Conservation (phyloP, 2,329 filamentous ascomycete species). For the Drechslerella coelobrocha region DNA sequence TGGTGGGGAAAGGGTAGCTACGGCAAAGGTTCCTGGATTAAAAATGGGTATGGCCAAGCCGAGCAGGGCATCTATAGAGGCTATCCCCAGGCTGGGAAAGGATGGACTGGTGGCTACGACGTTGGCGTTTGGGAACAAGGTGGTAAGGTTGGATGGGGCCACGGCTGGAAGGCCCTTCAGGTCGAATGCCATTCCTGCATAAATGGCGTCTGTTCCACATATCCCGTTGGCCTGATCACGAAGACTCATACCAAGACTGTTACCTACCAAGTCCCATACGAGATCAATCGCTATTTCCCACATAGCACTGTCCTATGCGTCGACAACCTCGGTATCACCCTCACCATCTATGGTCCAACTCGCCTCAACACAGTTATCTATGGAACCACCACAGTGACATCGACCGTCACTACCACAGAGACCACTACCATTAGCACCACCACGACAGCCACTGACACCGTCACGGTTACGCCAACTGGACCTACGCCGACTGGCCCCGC, state of each 20-base stretch:
- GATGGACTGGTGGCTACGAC: conserved; percentile 19
- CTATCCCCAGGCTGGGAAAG: neutral
- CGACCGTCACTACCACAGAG: conserved; percentile 22
- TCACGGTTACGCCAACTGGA: conserved; percentile 7
- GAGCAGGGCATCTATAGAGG: too few relatives aligned
- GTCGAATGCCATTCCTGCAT: conserved; percentile 44
- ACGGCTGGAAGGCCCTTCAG: conserved; percentile 32
- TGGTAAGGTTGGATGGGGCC: conserved; percentile 32
- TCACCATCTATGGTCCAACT: conserved; percentile 27
- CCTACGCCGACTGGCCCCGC: neutral
- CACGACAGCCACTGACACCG: conserved; percentile 1
- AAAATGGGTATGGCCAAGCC: too few relatives aligned
- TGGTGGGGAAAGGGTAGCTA: conserved; percentile 19
- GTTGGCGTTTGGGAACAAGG: conserved; percentile 14
- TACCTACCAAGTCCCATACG: conserved; percentile 32
- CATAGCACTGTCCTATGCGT: conserved; percentile 25
- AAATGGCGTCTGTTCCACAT: conserved; percentile 38
- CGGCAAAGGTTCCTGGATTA: neutral
- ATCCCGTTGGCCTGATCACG: conserved; percentile 28
- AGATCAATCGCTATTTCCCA: conserved; percentile 40
- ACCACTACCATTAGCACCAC: conserved; percentile 19
- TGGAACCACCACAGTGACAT: conserved; percentile 21
- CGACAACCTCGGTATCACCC: conserved; percentile 24
- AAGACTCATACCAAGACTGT: conserved; percentile 24
- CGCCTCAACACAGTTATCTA: conserved; percentile 15